Conservation (phyloP, 2,329 filamentous ascomycete genomes). For the Neofusicoccum ribis region DNA sequence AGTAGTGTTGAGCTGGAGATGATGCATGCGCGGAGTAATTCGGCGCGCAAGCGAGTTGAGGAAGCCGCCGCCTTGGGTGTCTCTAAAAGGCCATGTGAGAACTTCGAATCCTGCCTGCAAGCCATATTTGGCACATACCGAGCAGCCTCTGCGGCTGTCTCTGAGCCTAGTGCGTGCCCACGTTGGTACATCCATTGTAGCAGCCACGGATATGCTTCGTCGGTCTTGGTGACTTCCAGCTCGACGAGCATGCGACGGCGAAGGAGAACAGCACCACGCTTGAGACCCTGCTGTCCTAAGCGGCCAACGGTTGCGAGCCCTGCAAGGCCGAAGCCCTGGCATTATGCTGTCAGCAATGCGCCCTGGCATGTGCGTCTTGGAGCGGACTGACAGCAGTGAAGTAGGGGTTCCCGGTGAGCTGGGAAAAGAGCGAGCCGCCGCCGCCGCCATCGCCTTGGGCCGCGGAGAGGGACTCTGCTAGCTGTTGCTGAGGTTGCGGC, state of each 20-base stretch:
- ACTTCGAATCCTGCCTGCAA: neutral
- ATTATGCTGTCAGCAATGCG: neutral
- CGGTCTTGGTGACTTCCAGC: conserved; percentile 91
- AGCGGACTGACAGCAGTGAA: conserved; percentile 58
- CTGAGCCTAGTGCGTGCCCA: conserved; percentile 30
- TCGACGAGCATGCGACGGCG: conserved; percentile 88
- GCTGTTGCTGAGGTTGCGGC: conserved; percentile 31
- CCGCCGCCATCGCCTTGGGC: conserved; percentile 34
- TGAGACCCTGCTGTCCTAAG: conserved; percentile 74
- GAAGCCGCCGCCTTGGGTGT: conserved; percentile 39
- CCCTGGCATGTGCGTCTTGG: conserved; percentile 43
- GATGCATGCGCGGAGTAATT: conserved; percentile 61
- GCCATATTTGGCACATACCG: neutral
- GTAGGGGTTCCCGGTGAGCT: conserved; percentile 53
- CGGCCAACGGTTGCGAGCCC: conserved; percentile 80
- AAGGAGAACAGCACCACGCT: conserved; percentile 71
- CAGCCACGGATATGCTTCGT: conserved; percentile 92
- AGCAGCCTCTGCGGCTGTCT: neutral
- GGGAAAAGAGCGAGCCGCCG: conserved; percentile 43
- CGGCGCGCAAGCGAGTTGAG: conserved; percentile 57
- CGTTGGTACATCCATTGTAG: conserved; percentile 89
- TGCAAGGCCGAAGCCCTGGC: conserved; percentile 83
- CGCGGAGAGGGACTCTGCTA: conserved; percentile 39
- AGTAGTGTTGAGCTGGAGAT: conserved; percentile 65
- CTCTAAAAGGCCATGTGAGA: conserved; percentile 22